Evolutionary conservation across 305 asterid genomes (phyloP).

Genomic region (Solanum hybrid): DNA sequence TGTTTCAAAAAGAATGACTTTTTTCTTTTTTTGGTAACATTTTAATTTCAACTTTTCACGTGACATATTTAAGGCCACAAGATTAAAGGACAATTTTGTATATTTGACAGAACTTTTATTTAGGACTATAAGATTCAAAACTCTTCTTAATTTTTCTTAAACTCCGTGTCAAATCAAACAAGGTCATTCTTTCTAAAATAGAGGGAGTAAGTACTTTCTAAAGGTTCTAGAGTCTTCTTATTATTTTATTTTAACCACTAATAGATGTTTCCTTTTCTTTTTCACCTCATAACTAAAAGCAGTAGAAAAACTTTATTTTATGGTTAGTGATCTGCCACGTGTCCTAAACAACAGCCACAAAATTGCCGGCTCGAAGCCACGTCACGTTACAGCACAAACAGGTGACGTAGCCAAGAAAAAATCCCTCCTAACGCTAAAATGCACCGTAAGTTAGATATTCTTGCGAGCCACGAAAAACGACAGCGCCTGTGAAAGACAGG

Average conservation of each 20-base stretch:
- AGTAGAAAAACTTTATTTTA: not conserved
- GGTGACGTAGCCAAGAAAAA: slow-evolving; percentile 5
- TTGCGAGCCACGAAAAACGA: not conserved
- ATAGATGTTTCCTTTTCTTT: not conserved
- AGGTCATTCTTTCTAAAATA: too few relatives aligned
- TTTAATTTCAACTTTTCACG: too few relatives aligned
- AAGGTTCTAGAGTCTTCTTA: not conserved
- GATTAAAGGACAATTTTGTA: too few relatives aligned
- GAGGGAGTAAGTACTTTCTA: too few relatives aligned
- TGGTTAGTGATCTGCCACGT: not conserved
- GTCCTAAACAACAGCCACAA: not conserved
- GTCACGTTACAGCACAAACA: not conserved
- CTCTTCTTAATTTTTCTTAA: too few relatives aligned
- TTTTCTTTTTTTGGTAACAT: too few relatives aligned
- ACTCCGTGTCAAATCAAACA: too few relatives aligned
- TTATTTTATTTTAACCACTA: not conserved
- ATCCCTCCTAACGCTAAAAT: not conserved
- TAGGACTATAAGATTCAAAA: too few relatives aligned
- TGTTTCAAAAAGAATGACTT: too few relatives aligned
- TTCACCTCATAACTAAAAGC: not conserved
- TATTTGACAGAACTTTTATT: too few relatives aligned
- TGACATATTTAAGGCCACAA: too few relatives aligned
- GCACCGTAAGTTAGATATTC: not conserved
- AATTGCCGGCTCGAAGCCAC: not conserved
- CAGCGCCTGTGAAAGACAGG: not conserved